Conservation (phyloP, 768 basidiomycete genomes). For the Psilocybe sp. region DNA sequence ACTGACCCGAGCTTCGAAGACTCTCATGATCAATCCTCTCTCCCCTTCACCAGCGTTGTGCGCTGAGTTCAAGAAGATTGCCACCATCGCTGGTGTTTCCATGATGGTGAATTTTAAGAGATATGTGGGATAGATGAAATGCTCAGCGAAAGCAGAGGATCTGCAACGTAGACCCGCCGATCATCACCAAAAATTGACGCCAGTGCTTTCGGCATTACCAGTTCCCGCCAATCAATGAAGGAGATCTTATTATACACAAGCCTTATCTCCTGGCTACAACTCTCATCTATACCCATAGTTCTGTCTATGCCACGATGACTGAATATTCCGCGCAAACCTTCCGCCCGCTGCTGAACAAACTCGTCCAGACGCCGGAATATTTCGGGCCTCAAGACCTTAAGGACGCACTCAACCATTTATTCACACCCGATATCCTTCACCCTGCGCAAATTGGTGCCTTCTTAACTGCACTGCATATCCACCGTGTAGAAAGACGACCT, state of each 20-base stretch:
- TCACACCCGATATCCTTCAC: slow-evolving; percentile 59
- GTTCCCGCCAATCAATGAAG: too few species aligned
- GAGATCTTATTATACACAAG: slow-evolving; percentile 1
- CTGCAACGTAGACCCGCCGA: too few species aligned
- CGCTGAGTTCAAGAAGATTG: too few species aligned
- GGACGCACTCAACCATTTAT: slow-evolving; percentile 69
- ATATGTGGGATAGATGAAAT: too few species aligned
- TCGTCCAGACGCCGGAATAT: slow-evolving; percentile 77
- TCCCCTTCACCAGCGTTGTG: too few species aligned
- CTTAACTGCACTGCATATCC: slow-evolving; percentile 80
- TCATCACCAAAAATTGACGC: too few species aligned
- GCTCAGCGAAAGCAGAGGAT: too few species aligned
- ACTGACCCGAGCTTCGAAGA: too few species aligned
- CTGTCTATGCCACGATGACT: slow-evolving; percentile 1
- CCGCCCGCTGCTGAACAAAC: slow-evolving; percentile 72
- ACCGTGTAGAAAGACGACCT: slow-evolving; percentile 72
- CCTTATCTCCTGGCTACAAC: neutral
- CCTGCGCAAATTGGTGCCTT: slow-evolving; percentile 87
- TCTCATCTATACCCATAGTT: neutral
- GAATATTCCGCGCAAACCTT: slow-evolving; percentile 49
- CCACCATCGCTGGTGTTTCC: too few species aligned
- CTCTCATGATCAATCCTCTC: too few species aligned
- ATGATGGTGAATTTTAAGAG: too few species aligned
- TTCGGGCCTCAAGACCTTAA: slow-evolving; percentile 79
- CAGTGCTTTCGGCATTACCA: too few species aligned